These are phyloP conservation scores for Zasmidium cellare DNA, from an alignment of 2,329 filamentous ascomycete genomes.

Conservation along the genomic window DNA sequence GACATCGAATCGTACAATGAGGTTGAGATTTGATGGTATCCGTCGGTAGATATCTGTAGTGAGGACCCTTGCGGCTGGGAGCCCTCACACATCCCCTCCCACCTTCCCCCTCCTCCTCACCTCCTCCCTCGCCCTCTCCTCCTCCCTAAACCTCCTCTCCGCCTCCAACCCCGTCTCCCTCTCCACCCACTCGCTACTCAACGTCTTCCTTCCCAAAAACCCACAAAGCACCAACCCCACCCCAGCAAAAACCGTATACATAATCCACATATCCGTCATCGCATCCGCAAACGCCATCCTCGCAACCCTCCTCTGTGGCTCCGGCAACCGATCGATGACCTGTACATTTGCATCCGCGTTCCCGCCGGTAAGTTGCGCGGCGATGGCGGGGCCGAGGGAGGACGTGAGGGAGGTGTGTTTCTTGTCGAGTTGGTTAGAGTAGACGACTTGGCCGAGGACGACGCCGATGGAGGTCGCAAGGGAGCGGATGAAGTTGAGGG, in stretches of 20 bases:
- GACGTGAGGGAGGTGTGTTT: conserved; percentile 50
- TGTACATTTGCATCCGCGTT: conserved; percentile 61
- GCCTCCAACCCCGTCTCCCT: conserved; percentile 48
- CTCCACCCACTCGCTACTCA: conserved; percentile 44
- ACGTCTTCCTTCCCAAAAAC: conserved; percentile 41
- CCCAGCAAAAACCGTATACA: conserved; percentile 43
- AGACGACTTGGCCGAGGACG: conserved; percentile 71
- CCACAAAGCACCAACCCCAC: conserved; percentile 38
- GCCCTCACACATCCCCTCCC: too few relatives aligned
- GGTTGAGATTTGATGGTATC: too few relatives aligned
- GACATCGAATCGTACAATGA: too few relatives aligned
- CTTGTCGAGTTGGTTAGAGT: conserved; percentile 68
- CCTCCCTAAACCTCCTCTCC: conserved; percentile 33
- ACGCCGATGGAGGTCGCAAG: conserved; percentile 66
- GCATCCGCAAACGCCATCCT: conserved; percentile 42
- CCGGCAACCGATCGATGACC: too few relatives aligned
- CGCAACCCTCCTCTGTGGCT: conserved; percentile 45
- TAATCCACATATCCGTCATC: conserved; percentile 49
- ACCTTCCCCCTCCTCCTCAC: not conserved
- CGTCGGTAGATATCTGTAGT: too few relatives aligned
- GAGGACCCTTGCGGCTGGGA: too few relatives aligned
- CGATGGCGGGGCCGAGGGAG: conserved; percentile 52
- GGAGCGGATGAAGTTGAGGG: conserved; percentile 65
- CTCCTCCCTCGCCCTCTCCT: not conserved
- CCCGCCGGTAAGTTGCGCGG: conserved; percentile 55